These are phyloP conservation scores for Hippophae rhamnoides DNA, from an alignment of 306 rosid species.

Conservation along the genomic window DNA sequence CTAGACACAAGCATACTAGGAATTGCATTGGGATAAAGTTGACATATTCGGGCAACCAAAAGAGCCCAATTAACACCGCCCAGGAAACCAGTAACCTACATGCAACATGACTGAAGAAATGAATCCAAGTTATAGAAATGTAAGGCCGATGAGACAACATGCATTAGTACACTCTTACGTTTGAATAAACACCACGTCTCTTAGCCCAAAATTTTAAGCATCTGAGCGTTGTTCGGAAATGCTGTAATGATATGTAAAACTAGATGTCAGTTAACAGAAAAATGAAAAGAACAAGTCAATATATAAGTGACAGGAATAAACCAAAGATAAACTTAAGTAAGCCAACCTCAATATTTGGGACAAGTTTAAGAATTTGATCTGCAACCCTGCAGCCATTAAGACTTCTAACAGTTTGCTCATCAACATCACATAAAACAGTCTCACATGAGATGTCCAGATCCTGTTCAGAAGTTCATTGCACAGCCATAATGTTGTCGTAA, in stretches of 20 bases:
- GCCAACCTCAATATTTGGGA: slow-evolving; percentile 83
- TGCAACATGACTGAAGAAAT: slow-evolving; percentile 10
- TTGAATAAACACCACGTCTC: slow-evolving; percentile 94
- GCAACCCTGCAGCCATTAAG: slow-evolving; percentile 98
- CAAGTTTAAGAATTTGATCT: slow-evolving; percentile 94
- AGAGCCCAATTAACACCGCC: slow-evolving; percentile 99
- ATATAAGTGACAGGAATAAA: not conserved
- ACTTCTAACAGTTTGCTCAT: slow-evolving; percentile 88
- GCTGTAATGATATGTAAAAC: slow-evolving; percentile 43
- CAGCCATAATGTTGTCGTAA: slow-evolving; percentile 14
- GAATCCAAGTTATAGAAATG: slow-evolving; percentile 6
- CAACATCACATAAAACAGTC: slow-evolving; percentile 62
- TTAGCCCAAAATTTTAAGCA: slow-evolving; percentile 96
- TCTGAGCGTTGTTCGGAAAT: slow-evolving; percentile 75
- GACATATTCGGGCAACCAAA: slow-evolving; percentile 89
- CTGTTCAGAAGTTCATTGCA: slow-evolving; percentile 36
- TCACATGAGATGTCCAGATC: slow-evolving; percentile 76
- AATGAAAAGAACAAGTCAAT: slow-evolving; percentile 11
- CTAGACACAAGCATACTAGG: slow-evolving; percentile 96
- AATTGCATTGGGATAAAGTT: slow-evolving; percentile 95
- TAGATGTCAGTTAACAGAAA: slow-evolving; percentile 21
- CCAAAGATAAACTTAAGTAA: not conserved
- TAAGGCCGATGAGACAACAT: not conserved
- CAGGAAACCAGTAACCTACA: slow-evolving; percentile 93
- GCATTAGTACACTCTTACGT: slow-evolving; percentile 42